Percentiles rank a stretch among this genome's conserved stretches.
Evolutionary conservation across 2,329 filamentous ascomycete genomes (phyloP).

Genomic region (Botrytis byssoidea): DNA sequence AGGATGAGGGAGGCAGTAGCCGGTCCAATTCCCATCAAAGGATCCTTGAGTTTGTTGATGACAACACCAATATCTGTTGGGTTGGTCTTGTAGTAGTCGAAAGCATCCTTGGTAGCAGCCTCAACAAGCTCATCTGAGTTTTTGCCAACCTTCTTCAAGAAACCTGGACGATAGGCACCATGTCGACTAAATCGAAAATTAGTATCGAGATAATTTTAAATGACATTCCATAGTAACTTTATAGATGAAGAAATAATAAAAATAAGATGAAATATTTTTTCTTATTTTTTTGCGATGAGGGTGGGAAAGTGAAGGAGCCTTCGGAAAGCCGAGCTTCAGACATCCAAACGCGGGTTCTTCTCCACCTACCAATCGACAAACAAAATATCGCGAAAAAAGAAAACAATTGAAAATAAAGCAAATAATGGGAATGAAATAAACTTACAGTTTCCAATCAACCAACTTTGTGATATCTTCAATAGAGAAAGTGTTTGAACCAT

Average conservation of each 20-base stretch:
- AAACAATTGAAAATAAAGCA: slow-evolving; percentile 23
- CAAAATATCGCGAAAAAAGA: slow-evolving; percentile 22
- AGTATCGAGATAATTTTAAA: background rate
- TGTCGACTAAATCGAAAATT: slow-evolving; percentile 42
- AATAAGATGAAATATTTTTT: slow-evolving; percentile 6
- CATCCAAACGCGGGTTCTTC: background rate
- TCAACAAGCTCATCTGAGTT: slow-evolving; percentile 54
- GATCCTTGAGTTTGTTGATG: slow-evolving; percentile 52
- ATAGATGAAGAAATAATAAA: background rate
- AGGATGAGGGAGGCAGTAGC: slow-evolving; percentile 76
- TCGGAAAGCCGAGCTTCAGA: background rate
- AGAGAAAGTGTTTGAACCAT: slow-evolving; percentile 35
- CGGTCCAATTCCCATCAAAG: slow-evolving; percentile 72
- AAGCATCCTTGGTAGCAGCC: slow-evolving; percentile 52
- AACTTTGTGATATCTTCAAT: slow-evolving; percentile 60
- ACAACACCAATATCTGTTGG: slow-evolving; percentile 43
- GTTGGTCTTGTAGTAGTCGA: slow-evolving; percentile 46
- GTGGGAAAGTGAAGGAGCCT: background rate
- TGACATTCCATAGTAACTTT: background rate
- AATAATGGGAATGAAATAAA: slow-evolving; percentile 15
- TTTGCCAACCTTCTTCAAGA: slow-evolving; percentile 54
- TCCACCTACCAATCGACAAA: slow-evolving; percentile 2
- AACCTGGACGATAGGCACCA: slow-evolving; percentile 60
- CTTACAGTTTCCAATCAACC: slow-evolving; percentile 71
- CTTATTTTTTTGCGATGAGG: background rate